Base-by-base conservation (phyloP, 2,329 filamentous ascomycete genomes). In the Verticillium nonalfalfae region DNA sequence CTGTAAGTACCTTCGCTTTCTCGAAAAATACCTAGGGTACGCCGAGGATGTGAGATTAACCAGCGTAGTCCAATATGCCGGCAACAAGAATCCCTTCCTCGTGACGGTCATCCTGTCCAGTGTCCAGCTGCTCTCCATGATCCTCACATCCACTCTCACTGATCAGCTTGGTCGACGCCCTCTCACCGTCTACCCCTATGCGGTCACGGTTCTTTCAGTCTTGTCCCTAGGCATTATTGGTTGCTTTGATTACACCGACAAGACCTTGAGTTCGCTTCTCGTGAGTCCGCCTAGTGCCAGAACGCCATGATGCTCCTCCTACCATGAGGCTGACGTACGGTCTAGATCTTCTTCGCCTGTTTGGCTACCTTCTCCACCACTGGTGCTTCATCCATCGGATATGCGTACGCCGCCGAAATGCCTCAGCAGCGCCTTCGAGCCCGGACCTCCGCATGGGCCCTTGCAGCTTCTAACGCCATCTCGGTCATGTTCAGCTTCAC, bases 401-500 rank as follows among this genome's bases (percentile, higher is more conserved):
- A 78, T 62, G 75, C 76, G 1, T 78, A 78, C 55, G 74, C 75
- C 0, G 73, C 75, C 7, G 76, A 78, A 60, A 70, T 77, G 15
- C 74, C 76, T 0, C 68, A 73, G 31, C 76, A 78, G 64, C 72
- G 75, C 2, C 69, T 78, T 3, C 73, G 76, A 39, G 75, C 76
- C 3, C 69, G 69, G 31, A 78, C 76, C 4, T 73, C 74, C 0
- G 74, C 68, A 1, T 77, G 72, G 71, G 10, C 64, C 60, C 59
- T 79, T 0, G 76, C 76, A 0, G 66, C 67, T 4, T 77, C 76
- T 1, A 78, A 78, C 57, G 57, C 73, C 34, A 66, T 79, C 11
- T 74, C 70, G 11, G 76, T 77, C 62, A 76, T 79, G 73, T 78
- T 79, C 59, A 78, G 73, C 59, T 79, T 79, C 67, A 75, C 72